Percentiles rank a stretch among this genome's conserved stretches.
Evolutionary conservation across 2,329 filamentous ascomycete species (phyloP).

Genomic region (Clarireedia monteithiana): DNA sequence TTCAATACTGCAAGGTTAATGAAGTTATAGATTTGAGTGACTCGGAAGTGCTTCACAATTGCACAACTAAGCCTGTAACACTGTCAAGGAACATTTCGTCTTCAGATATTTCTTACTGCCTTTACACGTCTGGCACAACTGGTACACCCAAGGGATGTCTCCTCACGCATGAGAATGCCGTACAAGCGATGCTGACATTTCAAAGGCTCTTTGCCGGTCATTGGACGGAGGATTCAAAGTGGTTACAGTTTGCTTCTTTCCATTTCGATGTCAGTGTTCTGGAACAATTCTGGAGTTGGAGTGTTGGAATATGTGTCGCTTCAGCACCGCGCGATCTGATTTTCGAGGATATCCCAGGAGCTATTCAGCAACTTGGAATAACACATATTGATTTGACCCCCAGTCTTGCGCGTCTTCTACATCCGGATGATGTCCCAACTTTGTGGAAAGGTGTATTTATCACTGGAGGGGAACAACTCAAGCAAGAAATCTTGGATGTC

Average conservation of each 20-base stretch:
- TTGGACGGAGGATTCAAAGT: conserved; percentile 67
- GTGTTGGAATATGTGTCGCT: conserved; percentile 76
- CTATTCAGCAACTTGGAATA: conserved; percentile 64
- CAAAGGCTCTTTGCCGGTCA: conserved; percentile 67
- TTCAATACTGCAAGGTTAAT: conserved; percentile 25
- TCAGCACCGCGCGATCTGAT: conserved; percentile 77
- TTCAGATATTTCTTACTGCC: conserved; percentile 27
- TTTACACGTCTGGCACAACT: conserved; percentile 33
- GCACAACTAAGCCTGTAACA: conserved; percentile 19
- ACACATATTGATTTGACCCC: conserved; percentile 92
- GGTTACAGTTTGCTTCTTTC: conserved; percentile 89
- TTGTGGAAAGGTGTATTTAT: conserved; percentile 83
- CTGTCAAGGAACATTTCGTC: conserved; percentile 18
- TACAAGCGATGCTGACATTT: conserved; percentile 86
- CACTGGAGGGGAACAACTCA: conserved; percentile 81
- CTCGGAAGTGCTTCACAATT: conserved; percentile 16
- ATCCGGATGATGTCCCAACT: conserved; percentile 72
- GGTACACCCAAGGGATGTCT: conserved; percentile 50
- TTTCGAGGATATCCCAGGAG: conserved; percentile 70
- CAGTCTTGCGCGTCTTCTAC: conserved; percentile 70
- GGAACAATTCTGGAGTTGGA: conserved; percentile 95
- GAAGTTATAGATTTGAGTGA: conserved; percentile 21
- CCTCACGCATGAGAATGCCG: conserved; percentile 79
- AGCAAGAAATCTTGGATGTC: conserved; percentile 77
- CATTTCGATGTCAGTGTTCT: conserved; percentile 92